Evolutionary conservation across 495 filamentous ascomycete species (phyloP).

Genomic region (Monascus purpureus): DNA sequence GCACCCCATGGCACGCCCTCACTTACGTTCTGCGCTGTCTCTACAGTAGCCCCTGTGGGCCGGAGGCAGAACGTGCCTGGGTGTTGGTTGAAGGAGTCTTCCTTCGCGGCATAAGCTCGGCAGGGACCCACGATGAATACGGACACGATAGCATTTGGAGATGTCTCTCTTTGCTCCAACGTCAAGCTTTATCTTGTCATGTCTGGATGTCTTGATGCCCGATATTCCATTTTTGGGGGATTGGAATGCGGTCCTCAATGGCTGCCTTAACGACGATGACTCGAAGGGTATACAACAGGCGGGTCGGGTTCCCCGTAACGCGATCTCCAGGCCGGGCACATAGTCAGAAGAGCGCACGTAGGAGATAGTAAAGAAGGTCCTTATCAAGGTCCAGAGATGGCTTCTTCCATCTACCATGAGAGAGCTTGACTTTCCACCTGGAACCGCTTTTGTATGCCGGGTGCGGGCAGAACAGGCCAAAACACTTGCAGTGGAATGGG

Average conservation of each 20-base stretch:
- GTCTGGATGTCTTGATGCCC: constrained; percentile 5
- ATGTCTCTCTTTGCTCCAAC: constrained; percentile 6
- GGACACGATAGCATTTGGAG: constrained; percentile 9
- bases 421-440: too few species aligned
- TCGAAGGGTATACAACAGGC: too few species aligned
- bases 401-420: too few species aligned
- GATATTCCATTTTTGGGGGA: constrained; percentile 6
- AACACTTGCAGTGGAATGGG: too few species aligned
- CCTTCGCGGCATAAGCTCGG: constrained; percentile 3
- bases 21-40: constrained; percentile 37
- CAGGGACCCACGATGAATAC: constrained; percentile 3
- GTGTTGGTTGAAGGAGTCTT: constrained; percentile 28
- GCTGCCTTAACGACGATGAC: not conserved
- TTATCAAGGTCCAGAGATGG: too few species aligned
- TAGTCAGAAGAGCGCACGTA: too few species aligned
- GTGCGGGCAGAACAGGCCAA: too few species aligned
- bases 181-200: constrained; percentile 7
- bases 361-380: too few species aligned
- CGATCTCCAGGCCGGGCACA: too few species aligned
- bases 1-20: constrained; percentile 44
- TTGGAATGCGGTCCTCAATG: constrained; percentile 9
- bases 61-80: constrained; percentile 35
- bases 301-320: too few species aligned
- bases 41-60: constrained; percentile 23
- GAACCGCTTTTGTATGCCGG: too few species aligned